Base-by-base conservation (phyloP, 2,329 filamentous ascomycete species). In the Zymoseptoria tritici region DNA sequence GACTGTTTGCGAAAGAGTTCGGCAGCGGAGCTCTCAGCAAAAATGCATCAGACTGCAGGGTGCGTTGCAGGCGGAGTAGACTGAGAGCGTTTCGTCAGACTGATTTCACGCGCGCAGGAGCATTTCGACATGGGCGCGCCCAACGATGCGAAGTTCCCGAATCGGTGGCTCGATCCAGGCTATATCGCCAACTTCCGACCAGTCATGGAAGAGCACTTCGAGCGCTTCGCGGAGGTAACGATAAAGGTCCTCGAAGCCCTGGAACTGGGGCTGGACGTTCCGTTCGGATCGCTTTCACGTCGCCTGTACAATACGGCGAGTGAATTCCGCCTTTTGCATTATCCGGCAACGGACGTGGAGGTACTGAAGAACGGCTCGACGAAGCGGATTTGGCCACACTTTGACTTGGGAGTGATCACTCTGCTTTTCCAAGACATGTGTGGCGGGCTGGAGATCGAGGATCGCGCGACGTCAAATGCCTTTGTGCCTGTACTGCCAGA, bases 381-480 rank as follows among this genome's bases (percentile, higher is more conserved):
- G n/a, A 51, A 20, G 42, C 42, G n/a, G 9, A 9, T 46, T 46
- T 46, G 7, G 49, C 7, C 7, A 19, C 49, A 51, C n/a, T n/a
- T 7, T 51, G 49, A 51, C n/a, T 46, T 9, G 9, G 42, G 9
- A 9, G 49, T 51, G 16, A 51, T 51, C 13, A 63, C 59, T 9
- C 53, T 63, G 29, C 61, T 63, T 6, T 61, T 49, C 52, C 62
- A 63, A 29, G 62, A 63, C 52, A n/a, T 31, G 19, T 57, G 54
- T 4, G 59, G 62, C n/a, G 62, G 62, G 16, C 50, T 63, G 46
- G 62, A 63, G 49, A 58, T 63, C 31, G 59, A 62, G 31, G 62
- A 63, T 56, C 42, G 42, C n/a, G 57, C 56, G 11, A 36, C 53
- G 9, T 50, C 60, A 11, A 24, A 51, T 26, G n/a, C 31, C 8